Evolutionary conservation across 2,329 filamentous ascomycete genomes (phyloP).

Genomic region (Phyllosticta citriasiana): DNA sequence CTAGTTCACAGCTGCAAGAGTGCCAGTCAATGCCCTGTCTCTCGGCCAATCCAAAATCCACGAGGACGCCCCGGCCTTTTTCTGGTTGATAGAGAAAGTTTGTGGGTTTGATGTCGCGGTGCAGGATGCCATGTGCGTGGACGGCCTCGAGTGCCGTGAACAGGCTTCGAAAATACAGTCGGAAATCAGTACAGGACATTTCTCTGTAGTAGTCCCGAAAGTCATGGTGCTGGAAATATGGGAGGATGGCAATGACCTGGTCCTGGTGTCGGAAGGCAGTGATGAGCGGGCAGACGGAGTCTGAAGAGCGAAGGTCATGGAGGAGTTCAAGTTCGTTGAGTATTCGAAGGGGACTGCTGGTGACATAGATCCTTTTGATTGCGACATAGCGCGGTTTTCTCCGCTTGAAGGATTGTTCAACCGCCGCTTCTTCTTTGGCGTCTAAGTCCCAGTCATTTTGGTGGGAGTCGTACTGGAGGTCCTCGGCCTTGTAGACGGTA

Average conservation of each 20-base stretch:
- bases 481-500: conserved; percentile 97
- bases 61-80: conserved; percentile 73
- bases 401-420: conserved; percentile 60
- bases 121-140: conserved; percentile 74
- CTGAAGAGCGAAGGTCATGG: conserved; percentile 71
- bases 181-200: conserved; percentile 75
- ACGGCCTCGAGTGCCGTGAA: conserved; percentile 79
- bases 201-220: conserved; percentile 91
- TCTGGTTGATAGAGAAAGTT: conserved; percentile 90
- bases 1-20: conserved; percentile 71
- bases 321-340: conserved; percentile 93
- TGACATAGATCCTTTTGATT: conserved; percentile 99
- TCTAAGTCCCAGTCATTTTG: conserved; percentile 78
- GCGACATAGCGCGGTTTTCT: conserved; percentile 70
- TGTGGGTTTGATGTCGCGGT: conserved; percentile 94
- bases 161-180: conserved; percentile 78
- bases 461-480: conserved; percentile 73
- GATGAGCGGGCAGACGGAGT: conserved; percentile 86
- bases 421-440: conserved; percentile 47
- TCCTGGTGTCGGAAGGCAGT: conserved; percentile 93
- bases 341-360: conserved; percentile 85
- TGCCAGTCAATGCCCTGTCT: conserved; percentile 59
- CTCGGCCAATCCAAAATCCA: conserved; percentile 98
- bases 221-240: conserved; percentile 91
- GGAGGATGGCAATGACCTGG: conserved; percentile 88